Percentiles rank a stretch among this genome's conserved stretches.
phyloP scores from a whole-genome alignment of 163 green algal genomes.

The Prototheca cutis region DNA sequence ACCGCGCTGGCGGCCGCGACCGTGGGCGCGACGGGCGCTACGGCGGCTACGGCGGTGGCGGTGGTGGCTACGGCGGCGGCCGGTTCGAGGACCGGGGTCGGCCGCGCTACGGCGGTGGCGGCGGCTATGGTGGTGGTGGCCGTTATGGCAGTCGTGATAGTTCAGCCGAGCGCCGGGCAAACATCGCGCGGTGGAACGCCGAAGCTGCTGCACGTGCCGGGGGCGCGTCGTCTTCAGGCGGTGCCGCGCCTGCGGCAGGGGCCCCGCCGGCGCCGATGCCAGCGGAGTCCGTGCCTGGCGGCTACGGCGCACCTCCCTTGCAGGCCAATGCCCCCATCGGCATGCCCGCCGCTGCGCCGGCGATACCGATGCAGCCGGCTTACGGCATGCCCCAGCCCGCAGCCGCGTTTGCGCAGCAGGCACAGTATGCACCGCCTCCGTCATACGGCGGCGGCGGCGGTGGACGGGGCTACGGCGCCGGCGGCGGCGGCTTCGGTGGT shows the following conservation, averaged over 20 bases:
- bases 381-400: background rate
- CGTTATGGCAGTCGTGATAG: conserved; percentile 36
- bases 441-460: conserved; percentile 1
- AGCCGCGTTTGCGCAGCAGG: conserved; percentile 1
- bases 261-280: background rate
- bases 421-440: conserved; percentile 1
- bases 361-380: background rate
- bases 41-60: background rate
- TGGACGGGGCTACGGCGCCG: background rate
- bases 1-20: conserved; percentile 2
- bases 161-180: conserved; percentile 72
- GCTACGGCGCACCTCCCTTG: background rate
- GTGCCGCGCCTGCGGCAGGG: background rate
- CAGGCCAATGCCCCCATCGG: too few relatives aligned
- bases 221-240: background rate
- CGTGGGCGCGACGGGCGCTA: background rate
- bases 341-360: background rate
- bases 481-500: conserved; percentile 1
- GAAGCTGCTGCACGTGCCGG: conserved; percentile 20
- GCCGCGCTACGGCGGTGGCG: conserved; percentile 17
- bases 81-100: conserved; percentile 7
- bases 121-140: conserved; percentile 5
- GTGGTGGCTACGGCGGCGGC: conserved; percentile 1
- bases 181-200: conserved; percentile 81
- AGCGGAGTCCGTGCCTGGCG: background rate